These are phyloP conservation scores for Penicillium sp. DNA, from an alignment of 2,329 filamentous ascomycete species.

Conservation along the genomic window DNA sequence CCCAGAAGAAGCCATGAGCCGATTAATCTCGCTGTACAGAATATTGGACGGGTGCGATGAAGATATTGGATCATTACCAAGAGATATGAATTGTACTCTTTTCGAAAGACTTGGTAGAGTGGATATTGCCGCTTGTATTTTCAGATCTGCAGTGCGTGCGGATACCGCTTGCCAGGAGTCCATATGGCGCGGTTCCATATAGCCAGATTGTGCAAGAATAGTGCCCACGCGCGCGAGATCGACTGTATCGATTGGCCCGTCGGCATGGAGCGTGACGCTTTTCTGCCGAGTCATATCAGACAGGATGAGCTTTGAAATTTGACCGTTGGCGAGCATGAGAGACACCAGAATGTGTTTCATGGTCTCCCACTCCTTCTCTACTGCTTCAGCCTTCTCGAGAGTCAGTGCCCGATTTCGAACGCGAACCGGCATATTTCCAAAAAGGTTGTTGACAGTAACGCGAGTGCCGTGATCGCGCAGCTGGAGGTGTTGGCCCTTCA, in stretches of 20 bases:
- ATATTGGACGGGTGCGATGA: constrained; percentile 54
- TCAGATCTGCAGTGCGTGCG: constrained; percentile 57
- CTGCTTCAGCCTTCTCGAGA: constrained; percentile 46
- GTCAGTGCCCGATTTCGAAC: constrained; percentile 67
- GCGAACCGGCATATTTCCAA: constrained; percentile 84
- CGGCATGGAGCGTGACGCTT: constrained; percentile 28
- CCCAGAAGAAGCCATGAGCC: constrained; percentile 65
- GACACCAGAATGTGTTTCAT: constrained; percentile 56
- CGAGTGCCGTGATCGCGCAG: constrained; percentile 64
- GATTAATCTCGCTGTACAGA: constrained; percentile 73
- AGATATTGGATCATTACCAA: constrained; percentile 64
- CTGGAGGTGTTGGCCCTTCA: constrained; percentile 52
- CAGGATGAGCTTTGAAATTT: constrained; percentile 52
- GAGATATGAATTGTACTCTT: constrained; percentile 70
- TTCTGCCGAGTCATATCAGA: constrained; percentile 46
- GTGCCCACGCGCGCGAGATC: constrained; percentile 37
- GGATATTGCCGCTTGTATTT: constrained; percentile 66
- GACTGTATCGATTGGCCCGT: constrained; percentile 6
- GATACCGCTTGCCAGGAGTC: constrained; percentile 64
- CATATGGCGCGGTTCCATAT: constrained; percentile 50
- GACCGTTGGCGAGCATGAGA: constrained; percentile 65
- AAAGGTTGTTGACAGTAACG: constrained; percentile 71
- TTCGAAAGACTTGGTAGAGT: constrained; percentile 64
- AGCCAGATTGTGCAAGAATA: constrained; percentile 60
- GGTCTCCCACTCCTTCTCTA: constrained; percentile 59